Evolutionary conservation across 805 yeast species (phyloP).

Genomic region (Myxozyma sirexii): DNA sequence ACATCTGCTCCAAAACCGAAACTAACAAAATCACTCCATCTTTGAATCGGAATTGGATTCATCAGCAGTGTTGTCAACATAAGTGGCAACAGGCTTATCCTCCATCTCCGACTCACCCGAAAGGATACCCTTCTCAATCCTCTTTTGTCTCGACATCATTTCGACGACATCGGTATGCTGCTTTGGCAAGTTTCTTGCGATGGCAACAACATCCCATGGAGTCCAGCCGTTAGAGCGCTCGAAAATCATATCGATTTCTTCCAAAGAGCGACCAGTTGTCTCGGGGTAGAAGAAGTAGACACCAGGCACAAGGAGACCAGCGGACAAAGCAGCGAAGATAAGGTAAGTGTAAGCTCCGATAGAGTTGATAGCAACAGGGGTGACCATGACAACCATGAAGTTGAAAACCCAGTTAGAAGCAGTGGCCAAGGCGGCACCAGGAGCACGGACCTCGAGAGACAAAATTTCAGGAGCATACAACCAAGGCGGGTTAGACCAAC

Average conservation of each 20-base stretch:
- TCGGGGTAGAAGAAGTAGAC: slow-evolving; percentile 59
- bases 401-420: slow-evolving; percentile 62
- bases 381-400: slow-evolving; percentile 58
- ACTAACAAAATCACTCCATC: too few species aligned
- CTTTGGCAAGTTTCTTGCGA: slow-evolving; percentile 9
- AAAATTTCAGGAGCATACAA: slow-evolving; percentile 37
- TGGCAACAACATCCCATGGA: slow-evolving; percentile 17
- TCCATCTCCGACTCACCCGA: neutral
- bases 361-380: slow-evolving; percentile 55
- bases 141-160: neutral
- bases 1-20: too few species aligned
- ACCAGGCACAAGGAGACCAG: slow-evolving; percentile 49
- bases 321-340: slow-evolving; percentile 59
- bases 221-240: neutral
- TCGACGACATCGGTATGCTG: slow-evolving; percentile 6
- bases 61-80: neutral
- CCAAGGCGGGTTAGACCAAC: slow-evolving; percentile 35
- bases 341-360: slow-evolving; percentile 59
- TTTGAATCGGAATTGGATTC: too few species aligned
- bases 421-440: slow-evolving; percentile 56
- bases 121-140: neutral
- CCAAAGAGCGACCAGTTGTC: slow-evolving; percentile 61
- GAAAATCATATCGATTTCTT: slow-evolving; percentile 52
- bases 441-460: slow-evolving; percentile 56
- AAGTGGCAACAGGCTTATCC: neutral